phyloP scores from a whole-genome alignment of 2,329 filamentous ascomycete species.

The Samsoniella hepiali region DNA sequence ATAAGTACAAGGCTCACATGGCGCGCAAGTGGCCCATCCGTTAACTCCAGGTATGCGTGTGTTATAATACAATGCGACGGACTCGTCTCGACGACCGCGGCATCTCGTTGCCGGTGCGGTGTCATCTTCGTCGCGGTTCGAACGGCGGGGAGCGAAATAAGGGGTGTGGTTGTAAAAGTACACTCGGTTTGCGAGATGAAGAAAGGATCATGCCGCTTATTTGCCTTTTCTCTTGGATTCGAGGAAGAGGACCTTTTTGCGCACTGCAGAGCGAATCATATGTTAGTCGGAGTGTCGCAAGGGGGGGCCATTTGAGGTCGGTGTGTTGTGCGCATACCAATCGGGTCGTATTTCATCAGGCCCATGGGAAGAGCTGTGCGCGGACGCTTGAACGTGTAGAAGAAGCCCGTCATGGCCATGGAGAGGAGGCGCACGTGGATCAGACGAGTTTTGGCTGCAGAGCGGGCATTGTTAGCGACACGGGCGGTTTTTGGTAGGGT shows the following conservation, averaged over 20 bases:
- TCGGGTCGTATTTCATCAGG: slow-evolving; percentile 98
- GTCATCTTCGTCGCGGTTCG: neutral
- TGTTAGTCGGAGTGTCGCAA: neutral
- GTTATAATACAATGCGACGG: slow-evolving; percentile 20
- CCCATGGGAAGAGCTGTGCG: slow-evolving; percentile 79
- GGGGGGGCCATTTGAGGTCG: neutral
- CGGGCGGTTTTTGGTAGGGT: neutral
- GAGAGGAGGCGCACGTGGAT: slow-evolving; percentile 89
- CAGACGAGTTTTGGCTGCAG: slow-evolving; percentile 82
- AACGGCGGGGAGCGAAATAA: neutral
- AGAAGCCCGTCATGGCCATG: slow-evolving; percentile 99
- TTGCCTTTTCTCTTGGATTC: slow-evolving; percentile 81
- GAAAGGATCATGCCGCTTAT: slow-evolving; percentile 30
- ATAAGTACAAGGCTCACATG: slow-evolving; percentile 10
- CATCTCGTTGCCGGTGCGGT: neutral
- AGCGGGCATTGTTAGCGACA: slow-evolving; percentile 1
- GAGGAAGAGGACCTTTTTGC: slow-evolving; percentile 92
- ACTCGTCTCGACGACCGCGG: neutral
- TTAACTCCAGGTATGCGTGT: slow-evolving; percentile 19
- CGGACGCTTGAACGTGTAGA: slow-evolving; percentile 84
- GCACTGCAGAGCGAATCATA: slow-evolving; percentile 54
- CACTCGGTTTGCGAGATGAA: neutral
- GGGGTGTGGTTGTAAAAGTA: slow-evolving; percentile 2
- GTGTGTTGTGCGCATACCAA: slow-evolving; percentile 56
- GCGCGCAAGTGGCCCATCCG: slow-evolving; percentile 8